Percentiles rank a stretch among this genome's conserved stretches.
phyloP scores from a whole-genome alignment of 495 filamentous ascomycete species.

The Podospora bellae-mahoneyi region DNA sequence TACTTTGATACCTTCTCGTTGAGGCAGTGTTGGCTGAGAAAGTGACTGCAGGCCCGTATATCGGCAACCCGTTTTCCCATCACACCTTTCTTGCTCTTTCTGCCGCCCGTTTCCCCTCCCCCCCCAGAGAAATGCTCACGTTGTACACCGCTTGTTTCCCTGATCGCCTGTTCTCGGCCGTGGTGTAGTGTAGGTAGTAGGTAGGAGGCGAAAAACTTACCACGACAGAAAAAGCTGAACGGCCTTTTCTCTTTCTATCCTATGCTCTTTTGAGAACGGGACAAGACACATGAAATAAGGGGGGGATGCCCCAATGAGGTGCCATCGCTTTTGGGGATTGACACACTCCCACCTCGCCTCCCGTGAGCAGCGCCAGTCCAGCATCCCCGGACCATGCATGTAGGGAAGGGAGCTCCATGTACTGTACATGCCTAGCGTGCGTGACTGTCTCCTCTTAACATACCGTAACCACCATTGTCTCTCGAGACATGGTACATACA shows the following conservation, averaged over 20 bases:
- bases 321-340: not conserved
- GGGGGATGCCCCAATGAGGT: not conserved
- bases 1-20: not conserved
- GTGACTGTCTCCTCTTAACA: not conserved
- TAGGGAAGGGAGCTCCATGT: slow-evolving; percentile 8
- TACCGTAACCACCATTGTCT: too few relatives aligned
- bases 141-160: slow-evolving; percentile 6
- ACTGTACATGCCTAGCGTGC: not conserved
- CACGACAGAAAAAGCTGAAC: not conserved
- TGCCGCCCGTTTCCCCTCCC: not conserved
- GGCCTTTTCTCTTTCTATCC: not conserved
- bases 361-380: not conserved
- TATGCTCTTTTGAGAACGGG: slow-evolving; percentile 10
- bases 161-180: not conserved
- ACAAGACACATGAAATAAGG: not conserved
- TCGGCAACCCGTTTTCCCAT: not conserved
- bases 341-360: not conserved
- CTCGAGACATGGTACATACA: not conserved
- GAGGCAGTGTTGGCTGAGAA: not conserved
- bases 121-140: not conserved
- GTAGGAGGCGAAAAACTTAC: not conserved
- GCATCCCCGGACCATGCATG: slow-evolving; percentile 7
- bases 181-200: not conserved
- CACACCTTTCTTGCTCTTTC: not conserved
- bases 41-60: not conserved